These are phyloP conservation scores for Ceratorhiza oryzae-sativae DNA, from an alignment of 1,284 basidiomycete species.

Conservation along the genomic window DNA sequence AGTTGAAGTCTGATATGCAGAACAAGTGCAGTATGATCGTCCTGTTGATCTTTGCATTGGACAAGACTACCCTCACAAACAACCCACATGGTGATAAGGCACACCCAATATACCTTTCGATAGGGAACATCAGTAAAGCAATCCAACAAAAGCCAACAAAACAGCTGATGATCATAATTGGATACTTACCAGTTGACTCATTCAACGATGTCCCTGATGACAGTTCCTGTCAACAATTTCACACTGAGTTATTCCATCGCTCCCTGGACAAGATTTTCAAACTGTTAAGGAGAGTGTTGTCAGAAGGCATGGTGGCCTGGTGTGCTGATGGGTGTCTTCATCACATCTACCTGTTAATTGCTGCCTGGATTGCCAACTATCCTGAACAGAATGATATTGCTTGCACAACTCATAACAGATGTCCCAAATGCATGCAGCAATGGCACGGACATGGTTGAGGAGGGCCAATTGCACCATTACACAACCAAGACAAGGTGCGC, in stretches of 20 bases:
- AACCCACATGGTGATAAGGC: conserved; percentile 32
- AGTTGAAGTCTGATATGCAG: background rate
- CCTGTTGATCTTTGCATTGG: conserved; percentile 39
- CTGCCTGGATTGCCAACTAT: conserved; percentile 22
- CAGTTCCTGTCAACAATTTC: background rate
- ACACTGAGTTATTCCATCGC: background rate
- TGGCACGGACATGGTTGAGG: background rate
- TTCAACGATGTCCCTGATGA: background rate
- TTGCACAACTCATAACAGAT: background rate
- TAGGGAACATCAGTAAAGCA: conserved; percentile 42
- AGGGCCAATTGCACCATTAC: background rate
- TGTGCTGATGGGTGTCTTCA: conserved; percentile 25
- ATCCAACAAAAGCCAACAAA: conserved; percentile 1
- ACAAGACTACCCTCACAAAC: conserved; percentile 35
- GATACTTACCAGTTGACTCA: background rate
- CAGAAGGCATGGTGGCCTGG: conserved; percentile 3
- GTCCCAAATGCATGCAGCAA: conserved; percentile 9
- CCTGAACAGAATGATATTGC: conserved; percentile 19
- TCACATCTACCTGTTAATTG: conserved; percentile 28
- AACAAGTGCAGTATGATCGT: conserved; percentile 11
- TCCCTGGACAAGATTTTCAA: conserved; percentile 40
- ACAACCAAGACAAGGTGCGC: background rate
- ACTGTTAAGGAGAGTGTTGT: conserved; percentile 8
- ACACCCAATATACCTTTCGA: conserved; percentile 40
- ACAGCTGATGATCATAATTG: background rate